Conservation (phyloP, 805 yeast species). For the Saccharomycopsis microspora region DNA sequence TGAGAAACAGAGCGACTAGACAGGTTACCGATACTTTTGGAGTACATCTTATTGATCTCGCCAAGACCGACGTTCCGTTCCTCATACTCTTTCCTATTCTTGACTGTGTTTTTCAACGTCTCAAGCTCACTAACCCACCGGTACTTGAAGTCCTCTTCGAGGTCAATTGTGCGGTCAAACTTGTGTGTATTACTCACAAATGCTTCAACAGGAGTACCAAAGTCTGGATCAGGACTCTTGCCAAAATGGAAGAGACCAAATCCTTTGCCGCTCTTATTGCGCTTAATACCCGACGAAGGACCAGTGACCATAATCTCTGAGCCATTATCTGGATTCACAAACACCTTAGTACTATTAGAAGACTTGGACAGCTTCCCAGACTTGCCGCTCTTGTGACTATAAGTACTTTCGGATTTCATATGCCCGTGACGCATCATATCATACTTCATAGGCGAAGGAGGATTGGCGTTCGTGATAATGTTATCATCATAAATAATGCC, state of each 20-base stretch:
- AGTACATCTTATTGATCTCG: slow-evolving; percentile 1
- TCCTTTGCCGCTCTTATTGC: slow-evolving; percentile 2
- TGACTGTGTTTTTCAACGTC: neutral
- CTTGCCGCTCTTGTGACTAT: slow-evolving; percentile 5
- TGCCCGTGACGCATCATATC: slow-evolving; percentile 3
- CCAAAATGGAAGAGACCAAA: slow-evolving; percentile 7
- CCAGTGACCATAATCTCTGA: slow-evolving; percentile 14
- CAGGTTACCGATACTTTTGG: neutral
- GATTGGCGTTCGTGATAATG: slow-evolving; percentile 16
- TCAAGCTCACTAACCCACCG: neutral
- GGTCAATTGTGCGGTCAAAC: neutral
- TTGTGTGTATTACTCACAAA: neutral
- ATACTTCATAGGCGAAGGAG: slow-evolving; percentile 11
- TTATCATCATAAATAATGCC: slow-evolving; percentile 14
- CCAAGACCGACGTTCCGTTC: slow-evolving; percentile 4
- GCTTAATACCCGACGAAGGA: neutral
- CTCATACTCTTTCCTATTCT: slow-evolving; percentile 1
- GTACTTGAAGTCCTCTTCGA: neutral
- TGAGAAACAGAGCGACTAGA: neutral
- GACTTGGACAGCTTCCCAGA: slow-evolving; percentile 8
- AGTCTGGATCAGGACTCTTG: neutral
- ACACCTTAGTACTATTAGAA: slow-evolving; percentile 4
- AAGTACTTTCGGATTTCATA: slow-evolving; percentile 9
- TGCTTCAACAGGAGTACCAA: neutral
- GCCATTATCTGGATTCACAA: slow-evolving; percentile 13